Base-by-base conservation (phyloP, 2,329 filamentous ascomycete species). In the Fusarium succisae region DNA sequence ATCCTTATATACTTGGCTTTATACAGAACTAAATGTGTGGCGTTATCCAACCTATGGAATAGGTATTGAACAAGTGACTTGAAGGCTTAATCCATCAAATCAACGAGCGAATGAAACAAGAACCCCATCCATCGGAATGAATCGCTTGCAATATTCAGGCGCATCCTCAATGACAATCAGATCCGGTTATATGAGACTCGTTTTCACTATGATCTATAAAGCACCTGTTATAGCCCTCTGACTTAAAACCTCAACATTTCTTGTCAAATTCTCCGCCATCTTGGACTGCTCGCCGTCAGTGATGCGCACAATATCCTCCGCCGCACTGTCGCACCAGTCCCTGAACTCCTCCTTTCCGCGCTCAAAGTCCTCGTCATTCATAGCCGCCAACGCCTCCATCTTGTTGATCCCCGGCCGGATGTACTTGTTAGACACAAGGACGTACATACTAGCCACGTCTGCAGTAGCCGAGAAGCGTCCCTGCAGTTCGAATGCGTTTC, bases 1-100 rank as follows among this genome's bases (percentile, higher is more conserved):
- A 50, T n/a, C 1, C 3, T 4, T 6, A 26, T 17, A 37, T 22
- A 24, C 3, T 26, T 17, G 12, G 6, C 0, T 15, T 24, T 2
- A 18, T 32, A 35, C 5, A 32, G 10, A 32, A 18, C 14, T 5
- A 22, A 24, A 30, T 22, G 2, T 8, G 10, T 9, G 22, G 26
- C 26, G n/a, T n/a, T n/a, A 22, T 48, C 13, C 9, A 8, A 4
- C 3, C 20, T 48, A 48, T 15, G 20, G 26, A 20, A 37, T 15
- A 37, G 8, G 35, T 17, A 37, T 37, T 17, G 14, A 37, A 37
- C 35, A 37, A 17, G 35, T 37, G 35, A 37, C 14, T 17, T 37
- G 14, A 3, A 20, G 20, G 20, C 12, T 20, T 9, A 20, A 4
- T 28, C 17, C 24, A 28, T 9, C 8, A 11, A 30, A 30, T 30